Base-by-base conservation (phyloP, 306 rosid genomes). In the Echinosophora koreensis region DNA sequence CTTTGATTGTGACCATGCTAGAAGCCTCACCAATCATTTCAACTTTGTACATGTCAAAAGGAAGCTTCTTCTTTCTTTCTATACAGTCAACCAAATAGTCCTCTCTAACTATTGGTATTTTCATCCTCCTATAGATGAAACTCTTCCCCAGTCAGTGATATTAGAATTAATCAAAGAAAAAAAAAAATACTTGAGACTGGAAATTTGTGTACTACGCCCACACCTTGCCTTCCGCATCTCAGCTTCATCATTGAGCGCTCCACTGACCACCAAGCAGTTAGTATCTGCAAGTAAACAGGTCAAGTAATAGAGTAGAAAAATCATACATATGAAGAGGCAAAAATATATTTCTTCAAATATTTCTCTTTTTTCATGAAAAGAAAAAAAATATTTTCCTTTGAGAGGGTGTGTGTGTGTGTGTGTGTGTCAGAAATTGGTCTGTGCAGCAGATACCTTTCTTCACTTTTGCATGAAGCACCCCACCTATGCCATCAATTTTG, bases 191-290 rank as follows among this genome's bases (percentile, higher is more conserved):
- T 64, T 69, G 61, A 62, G 66, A 73, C 67, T 72, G 39, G 50
- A 55, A 81, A 78, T 49, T 78, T 44, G 35, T 83, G 49, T 61
- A 69, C 50, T 61, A 69, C 50, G 79, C 54, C 61, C 77, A 69
- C 73, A 92, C 99, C 88, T 92, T 39, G 97, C 98, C 87, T 92
- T 95, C 87, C 63, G 88, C 75, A 84, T 87, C 84, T 95, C 99
- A 67, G 84, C 89, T 77, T 83, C 89, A 49, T 88, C 90, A 78
- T 80, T 88, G 78, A 76, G 70, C 2, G 35, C 81, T 86, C 92
- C 97, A 77, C 86, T 83, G 69, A 91, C 96, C 78, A 92, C 97
- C 78, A 95, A 83, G 91, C 97, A 92, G 78, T 69, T 89, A 79
- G 97, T 87, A 87, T 95, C 97, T 95, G 88, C 86, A 92, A 59